These are phyloP conservation scores for Hibiscus tridactylites DNA, from an alignment of 345 rosid genomes.

Conservation along the genomic window DNA sequence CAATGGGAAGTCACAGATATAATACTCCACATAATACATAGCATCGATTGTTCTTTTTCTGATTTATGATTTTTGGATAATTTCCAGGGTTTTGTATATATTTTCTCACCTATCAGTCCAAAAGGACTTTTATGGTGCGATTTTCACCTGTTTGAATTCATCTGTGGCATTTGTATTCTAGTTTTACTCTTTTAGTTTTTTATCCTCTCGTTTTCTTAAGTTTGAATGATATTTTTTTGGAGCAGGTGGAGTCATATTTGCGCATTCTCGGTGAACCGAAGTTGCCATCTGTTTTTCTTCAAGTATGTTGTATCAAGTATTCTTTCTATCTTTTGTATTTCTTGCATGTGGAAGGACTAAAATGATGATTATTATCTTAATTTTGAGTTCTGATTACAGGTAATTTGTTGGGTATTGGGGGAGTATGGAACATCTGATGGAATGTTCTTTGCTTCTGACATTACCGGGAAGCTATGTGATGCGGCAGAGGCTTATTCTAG, in stretches of 20 bases:
- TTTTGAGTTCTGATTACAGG: constrained; percentile 40
- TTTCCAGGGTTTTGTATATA: background rate
- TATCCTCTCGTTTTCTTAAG: constrained; percentile 7
- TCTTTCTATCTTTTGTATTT: background rate
- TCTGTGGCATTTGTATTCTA: background rate
- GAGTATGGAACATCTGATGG: constrained; percentile 90
- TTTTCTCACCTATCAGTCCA: background rate
- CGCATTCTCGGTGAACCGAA: constrained; percentile 83
- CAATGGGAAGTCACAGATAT: background rate
- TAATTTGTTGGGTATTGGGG: constrained; percentile 96
- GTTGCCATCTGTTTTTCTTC: constrained; percentile 92
- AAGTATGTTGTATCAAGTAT: constrained; percentile 35
- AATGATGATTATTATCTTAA: constrained; percentile 1
- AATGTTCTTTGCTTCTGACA: constrained; percentile 70
- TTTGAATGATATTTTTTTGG: constrained; percentile 5
- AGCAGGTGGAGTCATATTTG: constrained; percentile 93
- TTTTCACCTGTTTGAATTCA: background rate
- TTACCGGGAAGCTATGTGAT: constrained; percentile 87
- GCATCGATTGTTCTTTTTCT: background rate
- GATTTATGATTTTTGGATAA: background rate
- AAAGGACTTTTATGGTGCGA: background rate
- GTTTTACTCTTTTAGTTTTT: background rate
- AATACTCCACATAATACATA: background rate
- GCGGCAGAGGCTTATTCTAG: constrained; percentile 90
- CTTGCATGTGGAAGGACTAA: background rate